phyloP scores from a whole-genome alignment of 2,329 filamentous ascomycete genomes.

The Thielaviopsis punctulata region DNA sequence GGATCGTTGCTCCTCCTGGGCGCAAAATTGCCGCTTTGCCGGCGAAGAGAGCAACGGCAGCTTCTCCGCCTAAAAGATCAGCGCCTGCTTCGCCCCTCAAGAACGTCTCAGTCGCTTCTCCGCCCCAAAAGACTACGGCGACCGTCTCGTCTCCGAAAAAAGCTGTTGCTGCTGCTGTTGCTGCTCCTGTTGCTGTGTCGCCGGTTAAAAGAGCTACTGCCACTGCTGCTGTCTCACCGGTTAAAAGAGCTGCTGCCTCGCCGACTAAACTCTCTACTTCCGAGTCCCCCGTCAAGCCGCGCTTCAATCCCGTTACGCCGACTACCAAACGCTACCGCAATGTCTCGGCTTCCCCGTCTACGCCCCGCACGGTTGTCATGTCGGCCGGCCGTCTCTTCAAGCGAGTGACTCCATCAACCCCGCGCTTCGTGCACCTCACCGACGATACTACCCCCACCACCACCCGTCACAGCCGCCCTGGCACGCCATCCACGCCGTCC shows the following conservation, averaged over 20 bases:
- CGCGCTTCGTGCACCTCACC: constrained; percentile 17
- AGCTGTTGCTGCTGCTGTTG: not conserved
- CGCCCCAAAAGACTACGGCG: not conserved
- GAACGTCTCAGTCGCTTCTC: not conserved
- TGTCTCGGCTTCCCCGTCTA: constrained; percentile 56
- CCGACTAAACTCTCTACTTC: not conserved
- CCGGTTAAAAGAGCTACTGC: not conserved
- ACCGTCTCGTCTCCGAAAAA: not conserved
- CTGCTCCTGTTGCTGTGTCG: too few relatives aligned
- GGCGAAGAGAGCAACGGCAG: not conserved
- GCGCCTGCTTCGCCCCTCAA: not conserved
- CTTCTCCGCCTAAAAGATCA: too few relatives aligned
- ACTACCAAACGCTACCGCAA: constrained; percentile 65
- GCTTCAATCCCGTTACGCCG: constrained; percentile 40
- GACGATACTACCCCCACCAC: not conserved
- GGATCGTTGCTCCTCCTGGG: not conserved
- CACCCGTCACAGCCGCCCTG: not conserved
- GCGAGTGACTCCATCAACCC: constrained; percentile 62
- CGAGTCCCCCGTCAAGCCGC: constrained; percentile 7
- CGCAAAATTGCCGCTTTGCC: not conserved
- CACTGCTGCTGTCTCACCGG: not conserved
- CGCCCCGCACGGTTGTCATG: constrained; percentile 70
- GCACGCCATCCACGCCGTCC: not conserved
- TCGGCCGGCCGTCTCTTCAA: constrained; percentile 59
- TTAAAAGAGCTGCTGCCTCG: not conserved